Evolutionary conservation across 2,329 filamentous ascomycete species (phyloP), one percentile per base, ranked within the genome.

Genomic region (Neoscytalidium dimidiatum): DNA sequence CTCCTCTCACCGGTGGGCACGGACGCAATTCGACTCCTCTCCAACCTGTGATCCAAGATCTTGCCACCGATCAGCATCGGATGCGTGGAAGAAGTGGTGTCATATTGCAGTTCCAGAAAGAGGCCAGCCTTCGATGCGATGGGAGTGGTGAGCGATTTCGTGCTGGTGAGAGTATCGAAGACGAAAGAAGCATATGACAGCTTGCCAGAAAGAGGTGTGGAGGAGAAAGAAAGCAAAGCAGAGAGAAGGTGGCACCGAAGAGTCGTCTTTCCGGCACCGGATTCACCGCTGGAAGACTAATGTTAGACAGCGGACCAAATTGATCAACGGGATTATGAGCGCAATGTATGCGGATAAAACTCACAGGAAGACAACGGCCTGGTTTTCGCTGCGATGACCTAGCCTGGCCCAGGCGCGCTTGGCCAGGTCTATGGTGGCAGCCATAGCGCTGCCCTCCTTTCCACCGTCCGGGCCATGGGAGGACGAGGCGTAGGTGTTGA

Each of bases 1-100:
- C 95, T 98, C 49, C 95, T 90, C 80, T 99, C 95, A 71, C 95
- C 95, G 0, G 95, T 97, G 0, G 95, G 95, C 0, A 98, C 94
- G 44, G 92, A 88, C 29, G 95, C 89, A 68, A 99, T 93, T 68
- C 95, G 88, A 79, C 93, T 97, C 65, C 95, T 85, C 79, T 99
- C 95, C 53, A 99, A 82, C 70, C 95, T 88, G 77, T 99, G 95
- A 71, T 98, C 94, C 49, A 99, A 84, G 17, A 99, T 84, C 79
- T 99, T 98, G 71, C 92, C 94, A 79, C 95, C 95, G 69, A 99
- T 92, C 29, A 99, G 84, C 2, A 93, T 88, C 1, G 95, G 95
- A 72, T 91, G 93, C 28, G 91, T 89, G 0, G 90, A 90, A 0
- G 93, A 90, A 0, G 92, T 88, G 0, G 92, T 96, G 76, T 99